These are phyloP conservation scores for Madurella mycetomatis DNA, from an alignment of 2,329 filamentous ascomycete species.

Conservation along the genomic window DNA sequence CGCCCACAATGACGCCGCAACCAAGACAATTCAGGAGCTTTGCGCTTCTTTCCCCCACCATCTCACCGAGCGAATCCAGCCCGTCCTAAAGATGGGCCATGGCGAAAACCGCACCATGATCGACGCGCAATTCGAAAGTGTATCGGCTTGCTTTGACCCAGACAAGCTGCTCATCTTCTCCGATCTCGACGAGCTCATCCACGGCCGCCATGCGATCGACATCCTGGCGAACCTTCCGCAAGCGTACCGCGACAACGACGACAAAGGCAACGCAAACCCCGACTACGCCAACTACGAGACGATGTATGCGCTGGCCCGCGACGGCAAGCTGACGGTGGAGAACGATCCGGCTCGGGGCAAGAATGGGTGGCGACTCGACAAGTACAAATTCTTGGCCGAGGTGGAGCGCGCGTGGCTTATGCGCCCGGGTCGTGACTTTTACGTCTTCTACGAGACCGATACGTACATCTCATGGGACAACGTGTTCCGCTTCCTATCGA, in stretches of 20 bases:
- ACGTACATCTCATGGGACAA: conserved; percentile 47
- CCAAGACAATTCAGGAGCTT: conserved; percentile 21
- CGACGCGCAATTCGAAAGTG: conserved; percentile 46
- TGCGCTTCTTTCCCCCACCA: conserved; percentile 29
- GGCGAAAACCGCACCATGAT: conserved; percentile 38
- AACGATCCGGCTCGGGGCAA: conserved; percentile 31
- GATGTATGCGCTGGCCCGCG: conserved; percentile 34
- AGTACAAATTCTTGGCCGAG: conserved; percentile 55
- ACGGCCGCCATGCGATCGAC: conserved; percentile 41
- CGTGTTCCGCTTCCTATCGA: conserved; percentile 45
- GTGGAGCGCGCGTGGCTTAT: conserved; percentile 45
- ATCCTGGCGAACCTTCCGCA: conserved; percentile 43
- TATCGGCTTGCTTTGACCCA: conserved; percentile 46
- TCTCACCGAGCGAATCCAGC: conserved; percentile 27
- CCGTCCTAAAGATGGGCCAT: conserved; percentile 46
- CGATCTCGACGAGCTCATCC: conserved; percentile 44
- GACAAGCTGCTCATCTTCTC: conserved; percentile 45
- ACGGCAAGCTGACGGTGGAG: conserved; percentile 32
- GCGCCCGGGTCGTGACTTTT: conserved; percentile 48
- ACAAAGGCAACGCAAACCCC: conserved; percentile 25
- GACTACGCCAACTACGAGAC: conserved; percentile 40
- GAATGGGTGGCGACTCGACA: conserved; percentile 50
- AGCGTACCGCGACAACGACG: conserved; percentile 29
- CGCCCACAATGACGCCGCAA: conserved; percentile 13
- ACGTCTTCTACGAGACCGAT: conserved; percentile 54